phyloP scores from a whole-genome alignment of 2,329 filamentous ascomycete species.

The Fusarium xylarioides region DNA sequence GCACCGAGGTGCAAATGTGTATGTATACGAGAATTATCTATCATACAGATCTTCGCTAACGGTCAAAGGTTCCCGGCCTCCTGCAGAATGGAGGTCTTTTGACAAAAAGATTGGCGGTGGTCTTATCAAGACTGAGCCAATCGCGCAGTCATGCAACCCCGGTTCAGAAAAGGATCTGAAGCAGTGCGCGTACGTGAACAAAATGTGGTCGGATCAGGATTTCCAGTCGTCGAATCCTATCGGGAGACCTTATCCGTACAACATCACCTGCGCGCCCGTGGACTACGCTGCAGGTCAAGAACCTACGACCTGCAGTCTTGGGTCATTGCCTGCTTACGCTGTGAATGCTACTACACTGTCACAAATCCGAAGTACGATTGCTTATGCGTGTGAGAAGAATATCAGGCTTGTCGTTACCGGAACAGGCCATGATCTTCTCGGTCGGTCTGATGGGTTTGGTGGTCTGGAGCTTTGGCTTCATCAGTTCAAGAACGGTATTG shows the following conservation, averaged over 20 bases:
- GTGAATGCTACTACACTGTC: constrained; percentile 11
- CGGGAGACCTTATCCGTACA: constrained; percentile 31
- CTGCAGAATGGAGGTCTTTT: constrained; percentile 7
- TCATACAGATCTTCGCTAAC: neutral
- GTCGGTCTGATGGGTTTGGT: constrained; percentile 22
- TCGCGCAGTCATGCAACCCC: constrained; percentile 26
- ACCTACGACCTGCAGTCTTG: constrained; percentile 20
- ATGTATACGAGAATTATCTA: neutral
- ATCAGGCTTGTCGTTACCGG: constrained; percentile 18
- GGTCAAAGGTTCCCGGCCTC: constrained; percentile 4
- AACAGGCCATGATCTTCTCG: constrained; percentile 25
- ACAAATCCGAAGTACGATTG: constrained; percentile 7
- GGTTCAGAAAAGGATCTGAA: constrained; percentile 13
- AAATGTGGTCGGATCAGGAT: constrained; percentile 33
- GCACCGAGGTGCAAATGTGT: constrained; percentile 19
- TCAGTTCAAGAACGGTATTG: constrained; percentile 19
- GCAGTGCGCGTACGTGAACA: constrained; percentile 20
- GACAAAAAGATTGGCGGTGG: neutral
- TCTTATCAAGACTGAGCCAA: constrained; percentile 26
- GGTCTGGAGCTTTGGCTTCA: constrained; percentile 28
- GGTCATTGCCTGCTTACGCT: constrained; percentile 18
- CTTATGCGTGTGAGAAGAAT: constrained; percentile 3
- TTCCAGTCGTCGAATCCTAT: constrained; percentile 29
- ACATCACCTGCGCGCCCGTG: constrained; percentile 28
- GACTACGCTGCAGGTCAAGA: constrained; percentile 13